phyloP scores from a whole-genome alignment of 345 rosid species.

The Moringa oleifera region DNA sequence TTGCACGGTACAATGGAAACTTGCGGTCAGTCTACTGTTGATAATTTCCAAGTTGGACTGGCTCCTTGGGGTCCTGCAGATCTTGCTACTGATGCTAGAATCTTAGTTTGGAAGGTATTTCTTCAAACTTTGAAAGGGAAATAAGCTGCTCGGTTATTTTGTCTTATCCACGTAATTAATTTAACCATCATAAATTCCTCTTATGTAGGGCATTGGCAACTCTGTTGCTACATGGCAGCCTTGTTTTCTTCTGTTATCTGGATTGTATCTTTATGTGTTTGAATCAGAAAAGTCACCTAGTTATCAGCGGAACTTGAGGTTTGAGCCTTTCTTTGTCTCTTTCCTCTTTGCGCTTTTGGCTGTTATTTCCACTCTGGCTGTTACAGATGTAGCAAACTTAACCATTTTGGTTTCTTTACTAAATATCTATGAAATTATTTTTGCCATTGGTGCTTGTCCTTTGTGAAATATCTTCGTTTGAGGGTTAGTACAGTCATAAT shows the following conservation, averaged over 20 bases:
- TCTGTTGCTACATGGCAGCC: conserved; percentile 92
- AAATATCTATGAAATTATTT: not conserved
- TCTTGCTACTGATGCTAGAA: conserved; percentile 64
- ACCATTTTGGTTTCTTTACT: not conserved
- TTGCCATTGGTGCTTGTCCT: not conserved
- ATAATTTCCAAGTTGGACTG: conserved; percentile 50
- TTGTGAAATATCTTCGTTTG: conserved; percentile 14
- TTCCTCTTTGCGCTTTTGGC: conserved; percentile 7
- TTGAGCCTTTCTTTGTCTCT: conserved; percentile 20
- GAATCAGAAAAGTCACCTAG: conserved; percentile 77
- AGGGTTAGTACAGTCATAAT: conserved; percentile 8
- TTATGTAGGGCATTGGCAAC: conserved; percentile 87
- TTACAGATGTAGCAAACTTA: conserved; percentile 11
- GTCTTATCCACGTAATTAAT: conserved; percentile 13
- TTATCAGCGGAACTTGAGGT: conserved; percentile 90
- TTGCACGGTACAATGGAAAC: conserved; percentile 47
- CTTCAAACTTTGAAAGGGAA: conserved; percentile 5
- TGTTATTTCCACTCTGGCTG: not conserved
- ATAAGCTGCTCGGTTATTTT: conserved; percentile 18
- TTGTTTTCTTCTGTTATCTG: conserved; percentile 83
- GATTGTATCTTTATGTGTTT: conserved; percentile 73
- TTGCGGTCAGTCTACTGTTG: conserved; percentile 59
- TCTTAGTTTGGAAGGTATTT: conserved; percentile 93
- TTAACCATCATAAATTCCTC: conserved; percentile 11
- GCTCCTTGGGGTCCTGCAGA: conserved; percentile 70